Percentiles rank a stretch among this genome's conserved stretches.
Evolutionary conservation across 768 basidiomycete genomes (phyloP).

Genomic region (Boletellus ananiceps): DNA sequence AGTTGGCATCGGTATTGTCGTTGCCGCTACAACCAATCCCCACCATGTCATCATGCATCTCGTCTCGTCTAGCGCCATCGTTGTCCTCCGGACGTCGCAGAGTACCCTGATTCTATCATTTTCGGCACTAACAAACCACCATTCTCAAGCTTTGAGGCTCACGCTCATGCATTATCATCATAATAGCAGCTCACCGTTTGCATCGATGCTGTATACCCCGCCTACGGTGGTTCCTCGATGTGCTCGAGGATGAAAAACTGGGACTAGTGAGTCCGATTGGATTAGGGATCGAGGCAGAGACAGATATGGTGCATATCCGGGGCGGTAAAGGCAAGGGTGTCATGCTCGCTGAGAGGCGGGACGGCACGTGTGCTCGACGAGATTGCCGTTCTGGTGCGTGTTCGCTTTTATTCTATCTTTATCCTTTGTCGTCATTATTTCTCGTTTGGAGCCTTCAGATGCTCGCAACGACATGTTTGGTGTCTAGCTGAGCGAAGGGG

Average conservation of each 20-base stretch:
- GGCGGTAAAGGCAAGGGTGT: slow-evolving; percentile 40
- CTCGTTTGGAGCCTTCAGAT: too few relatives aligned
- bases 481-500: slow-evolving; percentile 73
- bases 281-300: slow-evolving; percentile 46
- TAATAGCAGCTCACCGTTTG: slow-evolving; percentile 53
- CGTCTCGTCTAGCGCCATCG: slow-evolving; percentile 50
- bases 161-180: too few relatives aligned
- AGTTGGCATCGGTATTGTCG: not conserved
- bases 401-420: too few relatives aligned
- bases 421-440: too few relatives aligned
- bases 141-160: too few relatives aligned
- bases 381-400: slow-evolving; percentile 58
- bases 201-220: slow-evolving; percentile 40
- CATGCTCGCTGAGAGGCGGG: too few relatives aligned
- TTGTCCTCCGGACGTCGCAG: slow-evolving; percentile 27
- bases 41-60: slow-evolving; percentile 42
- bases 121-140: slow-evolving; percentile 11
- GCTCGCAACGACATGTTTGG: slow-evolving; percentile 67
- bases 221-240: slow-evolving; percentile 52
- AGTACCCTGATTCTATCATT: slow-evolving; percentile 8
- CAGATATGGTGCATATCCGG: slow-evolving; percentile 34
- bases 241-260: slow-evolving; percentile 38
- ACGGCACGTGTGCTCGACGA: too few relatives aligned
- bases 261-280: slow-evolving; percentile 33
- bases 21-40: slow-evolving; percentile 17